Base-by-base conservation (phyloP, 2,329 filamentous ascomycete species). In the Alternaria sp. region DNA sequence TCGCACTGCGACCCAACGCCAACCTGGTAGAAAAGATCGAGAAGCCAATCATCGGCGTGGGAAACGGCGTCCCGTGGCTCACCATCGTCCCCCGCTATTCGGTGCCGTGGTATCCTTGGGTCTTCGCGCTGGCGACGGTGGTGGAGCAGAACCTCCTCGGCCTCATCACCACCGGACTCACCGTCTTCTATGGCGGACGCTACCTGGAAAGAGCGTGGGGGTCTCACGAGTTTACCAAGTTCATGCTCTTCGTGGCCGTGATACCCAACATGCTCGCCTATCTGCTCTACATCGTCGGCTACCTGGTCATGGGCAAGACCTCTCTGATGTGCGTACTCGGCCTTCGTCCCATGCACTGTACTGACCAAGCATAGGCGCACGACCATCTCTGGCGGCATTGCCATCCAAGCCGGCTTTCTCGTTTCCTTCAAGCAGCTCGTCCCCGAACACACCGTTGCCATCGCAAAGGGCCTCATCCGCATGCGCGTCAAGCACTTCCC, bases 131-230 rank as follows among this genome's bases (percentile, higher is more conserved):
- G 3, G 91, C 93, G 3, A 92, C 93, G 0, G 86, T 97, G 60
- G 93, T 97, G 52, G 96, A 99, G 83, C 91, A 93, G 81, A 98
- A 98, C 79, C 85, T 98, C 72, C 91, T 97, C 75, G 97, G 93
- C 11, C 85, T 97, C 46, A 82, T 88, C 25, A 88, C 97, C 61
- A 93, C 93, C 51, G 90, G 86, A 26, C 83, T 90, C 46, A 94
- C 94, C 1, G 82, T 98, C 57, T 97, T 94, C 80, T 93, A 97
- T 83, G 95, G 95, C 59, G 96, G 96, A 10, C 89, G 93, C 73
- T 99, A 99, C 80, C 88, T 99, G 21, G 96, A 99, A 86, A 87
- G 96, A 75, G 95, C 96, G 32, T 99, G 95, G 96, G 94, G 93
- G 30, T 95, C 93, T 25, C 88, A 87, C 61, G 95, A 98, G 80